Evolutionary conservation across 768 basidiomycete genomes (phyloP), one percentile per base, ranked within the genome.

Genomic region (Suillus discolor): DNA sequence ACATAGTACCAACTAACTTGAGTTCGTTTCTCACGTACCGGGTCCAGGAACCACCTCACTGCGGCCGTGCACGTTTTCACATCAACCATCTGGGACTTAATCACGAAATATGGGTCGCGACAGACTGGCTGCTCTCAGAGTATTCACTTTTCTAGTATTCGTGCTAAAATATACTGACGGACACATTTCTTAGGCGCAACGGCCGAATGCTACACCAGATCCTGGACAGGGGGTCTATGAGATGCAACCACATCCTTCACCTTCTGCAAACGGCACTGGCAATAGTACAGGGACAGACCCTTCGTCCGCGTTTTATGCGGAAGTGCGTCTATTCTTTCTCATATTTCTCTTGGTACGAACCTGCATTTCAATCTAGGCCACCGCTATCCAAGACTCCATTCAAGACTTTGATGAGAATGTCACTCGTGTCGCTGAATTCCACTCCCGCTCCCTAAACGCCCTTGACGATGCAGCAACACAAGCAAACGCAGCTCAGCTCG

Each of bases 91-190:
- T 31, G 28, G 41, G 18, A 16, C 7, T 65, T 44, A 8, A 42
- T 62, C 44, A 55, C 54, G 20, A n/a, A 57, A 36, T 70, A 88
- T 94, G 86, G 93, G 70, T 31, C 70, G 68, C 13, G 75, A 96
- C 85, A 86, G 94, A 84, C 87, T 96, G 69, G 93, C 92, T 72
- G 92, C 90, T 66, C 87, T 91, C 84, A 86, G 92, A 80, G 92
- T 91, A 67, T 57, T 85, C 71, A 87, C 73, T 84, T 84, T 61
- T 89, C 86, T 71, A 85, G 83, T 44, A 83, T 84, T 70, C 83
- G 88, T 70, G 86, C 86, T 68, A 54, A 84, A 51, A 61, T 47
- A 67, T 63, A 69, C 80, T 59, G 87, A 89, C 25, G 70, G 86
- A 89, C 73, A 87, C 89, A 84, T 53, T 74, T 84, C 18, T 84